phyloP scores from a whole-genome alignment of 208 protist genomes.

The Leishmania arabica region DNA sequence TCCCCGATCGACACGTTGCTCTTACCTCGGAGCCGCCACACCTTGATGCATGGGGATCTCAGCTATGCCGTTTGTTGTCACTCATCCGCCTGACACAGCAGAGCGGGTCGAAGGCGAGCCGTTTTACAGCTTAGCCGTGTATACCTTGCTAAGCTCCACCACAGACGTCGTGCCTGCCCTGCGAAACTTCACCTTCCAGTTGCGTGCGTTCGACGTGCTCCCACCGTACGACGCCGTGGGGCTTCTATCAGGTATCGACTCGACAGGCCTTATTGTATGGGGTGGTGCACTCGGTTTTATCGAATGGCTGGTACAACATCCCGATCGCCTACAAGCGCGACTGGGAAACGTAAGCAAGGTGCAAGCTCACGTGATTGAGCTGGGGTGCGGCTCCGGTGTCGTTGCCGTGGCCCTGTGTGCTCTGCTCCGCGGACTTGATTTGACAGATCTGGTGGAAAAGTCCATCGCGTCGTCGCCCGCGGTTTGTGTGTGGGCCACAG shows the following conservation, averaged over 20 bases:
- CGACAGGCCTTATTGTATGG: constrained; percentile 49
- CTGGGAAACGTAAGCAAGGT: not conserved
- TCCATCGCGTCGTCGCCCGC: too few species aligned
- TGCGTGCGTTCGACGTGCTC: constrained; percentile 40
- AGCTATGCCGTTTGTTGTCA: constrained; percentile 36
- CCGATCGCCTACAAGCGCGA: not conserved
- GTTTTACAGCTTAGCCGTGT: constrained; percentile 35
- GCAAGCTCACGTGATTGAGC: constrained; percentile 18
- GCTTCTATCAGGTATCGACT: constrained; percentile 31
- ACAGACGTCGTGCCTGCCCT: not conserved
- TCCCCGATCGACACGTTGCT: not conserved
- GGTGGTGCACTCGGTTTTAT: constrained; percentile 37
- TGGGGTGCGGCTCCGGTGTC: constrained; percentile 42
- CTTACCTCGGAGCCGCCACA: too few species aligned
- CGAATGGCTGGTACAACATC: constrained; percentile 32
- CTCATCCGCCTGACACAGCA: constrained; percentile 33
- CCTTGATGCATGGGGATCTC: not conserved
- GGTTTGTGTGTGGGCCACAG: constrained; percentile 29
- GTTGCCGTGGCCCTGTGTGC: constrained; percentile 30
- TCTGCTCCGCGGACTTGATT: not conserved
- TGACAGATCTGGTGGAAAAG: not conserved
- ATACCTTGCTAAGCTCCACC: constrained; percentile 1
- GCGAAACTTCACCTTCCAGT: constrained; percentile 22
- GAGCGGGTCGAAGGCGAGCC: constrained; percentile 34
- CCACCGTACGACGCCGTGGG: constrained; percentile 41